These are phyloP conservation scores for Madurella mycetomatis DNA, from an alignment of 2,329 filamentous ascomycete genomes.

Conservation along the genomic window DNA sequence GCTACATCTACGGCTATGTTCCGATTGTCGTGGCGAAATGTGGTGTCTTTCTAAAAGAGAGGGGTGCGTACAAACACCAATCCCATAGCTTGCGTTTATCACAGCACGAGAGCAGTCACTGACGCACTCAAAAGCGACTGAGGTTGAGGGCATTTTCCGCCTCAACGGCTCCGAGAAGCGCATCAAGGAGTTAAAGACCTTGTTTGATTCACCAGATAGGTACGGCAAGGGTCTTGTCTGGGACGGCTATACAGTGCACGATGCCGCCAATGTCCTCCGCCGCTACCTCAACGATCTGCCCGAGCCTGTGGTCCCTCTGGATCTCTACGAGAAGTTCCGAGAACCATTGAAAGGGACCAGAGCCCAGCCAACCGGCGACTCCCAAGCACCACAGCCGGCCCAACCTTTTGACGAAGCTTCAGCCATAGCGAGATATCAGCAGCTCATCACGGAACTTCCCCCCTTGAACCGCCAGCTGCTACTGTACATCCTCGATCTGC, in stretches of 20 bases:
- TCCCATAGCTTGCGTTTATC: not conserved
- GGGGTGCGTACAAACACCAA: constrained; percentile 58
- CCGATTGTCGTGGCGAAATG: constrained; percentile 98
- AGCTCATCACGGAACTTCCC: constrained; percentile 86
- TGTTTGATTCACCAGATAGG: constrained; percentile 90
- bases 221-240: constrained; percentile 97
- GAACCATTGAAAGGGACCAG: constrained; percentile 69
- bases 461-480: constrained; percentile 90
- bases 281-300: constrained; percentile 95
- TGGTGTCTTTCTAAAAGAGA: constrained; percentile 95
- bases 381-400: constrained; percentile 63
- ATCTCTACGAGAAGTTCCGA: constrained; percentile 88
- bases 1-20: constrained; percentile 97
- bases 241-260: constrained; percentile 96
- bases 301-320: constrained; percentile 91
- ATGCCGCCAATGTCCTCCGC: constrained; percentile 92
- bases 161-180: constrained; percentile 94
- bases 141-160: constrained; percentile 94
- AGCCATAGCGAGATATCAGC: constrained; percentile 80
- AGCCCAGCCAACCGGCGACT: constrained; percentile 68
- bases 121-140: constrained; percentile 61
- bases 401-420: constrained; percentile 69
- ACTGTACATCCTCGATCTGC: constrained; percentile 89
- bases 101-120: constrained; percentile 14
- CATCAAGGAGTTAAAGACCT: constrained; percentile 89